phyloP scores from a whole-genome alignment of 805 yeast species.

The Cyberlindnera amylophila region DNA sequence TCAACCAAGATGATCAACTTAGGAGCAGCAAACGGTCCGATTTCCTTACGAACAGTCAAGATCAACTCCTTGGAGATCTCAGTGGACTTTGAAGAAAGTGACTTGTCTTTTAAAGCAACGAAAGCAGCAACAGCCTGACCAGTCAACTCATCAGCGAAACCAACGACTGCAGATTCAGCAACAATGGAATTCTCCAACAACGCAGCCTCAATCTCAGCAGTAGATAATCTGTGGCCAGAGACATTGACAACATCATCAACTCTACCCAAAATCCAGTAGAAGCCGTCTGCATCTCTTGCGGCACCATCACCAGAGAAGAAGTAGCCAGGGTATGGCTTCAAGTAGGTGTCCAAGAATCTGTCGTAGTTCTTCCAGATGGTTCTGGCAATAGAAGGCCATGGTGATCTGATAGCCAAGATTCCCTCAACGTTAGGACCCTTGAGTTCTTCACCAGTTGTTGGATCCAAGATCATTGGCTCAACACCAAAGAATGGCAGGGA shows the following conservation, averaged over 20 bases:
- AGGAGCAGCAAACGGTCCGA: conserved; percentile 87
- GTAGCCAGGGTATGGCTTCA: conserved; percentile 76
- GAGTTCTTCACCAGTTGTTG: conserved; percentile 68
- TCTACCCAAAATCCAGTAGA: conserved; percentile 81
- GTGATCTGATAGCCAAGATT: conserved; percentile 63
- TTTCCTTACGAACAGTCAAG: conserved; percentile 69
- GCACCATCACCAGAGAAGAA: conserved; percentile 92
- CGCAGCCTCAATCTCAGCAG: conserved; percentile 86
- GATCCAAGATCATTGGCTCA: conserved; percentile 68
- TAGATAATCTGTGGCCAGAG: conserved; percentile 82
- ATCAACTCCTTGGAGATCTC: conserved; percentile 58
- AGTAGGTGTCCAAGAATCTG: conserved; percentile 75
- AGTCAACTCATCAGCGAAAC: conserved; percentile 77
- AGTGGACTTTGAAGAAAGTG: conserved; percentile 25
- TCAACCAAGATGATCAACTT: conserved; percentile 66
- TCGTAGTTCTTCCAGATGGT: conserved; percentile 75
- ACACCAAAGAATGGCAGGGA: conserved; percentile 84
- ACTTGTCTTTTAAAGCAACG: conserved; percentile 60
- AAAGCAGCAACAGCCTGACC: conserved; percentile 86
- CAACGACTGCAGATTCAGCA: conserved; percentile 80
- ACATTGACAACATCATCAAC: conserved; percentile 89
- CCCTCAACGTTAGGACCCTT: conserved; percentile 74
- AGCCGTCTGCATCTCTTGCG: conserved; percentile 80
- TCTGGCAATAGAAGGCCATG: conserved; percentile 89
- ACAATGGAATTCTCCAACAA: conserved; percentile 67